A percentile compares a stretch with the other conserved stretches of the same genome.
phyloP scores from a whole-genome alignment of 1,284 basidiomycete species.

The Cryptococcus sp. region DNA sequence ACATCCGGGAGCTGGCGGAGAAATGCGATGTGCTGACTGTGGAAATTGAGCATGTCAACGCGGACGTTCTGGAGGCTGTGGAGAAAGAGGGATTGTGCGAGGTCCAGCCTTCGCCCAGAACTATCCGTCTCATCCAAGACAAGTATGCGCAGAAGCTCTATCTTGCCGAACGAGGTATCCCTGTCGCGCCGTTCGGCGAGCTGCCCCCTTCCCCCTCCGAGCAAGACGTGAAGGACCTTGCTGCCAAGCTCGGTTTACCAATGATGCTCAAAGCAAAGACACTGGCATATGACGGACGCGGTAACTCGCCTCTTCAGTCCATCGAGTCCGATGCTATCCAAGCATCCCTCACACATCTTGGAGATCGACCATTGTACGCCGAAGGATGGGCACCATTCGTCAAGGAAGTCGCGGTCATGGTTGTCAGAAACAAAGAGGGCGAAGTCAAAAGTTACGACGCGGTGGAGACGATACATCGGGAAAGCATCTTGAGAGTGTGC shows the following conservation, averaged over 20 bases:
- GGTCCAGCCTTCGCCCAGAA: constrained; percentile 82
- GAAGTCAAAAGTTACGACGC: constrained; percentile 83
- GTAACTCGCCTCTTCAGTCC: constrained; percentile 77
- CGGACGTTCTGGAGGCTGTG: constrained; percentile 69
- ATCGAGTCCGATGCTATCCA: constrained; percentile 58
- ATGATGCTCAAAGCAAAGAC: constrained; percentile 96
- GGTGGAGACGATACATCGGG: constrained; percentile 93
- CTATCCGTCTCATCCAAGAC: constrained; percentile 91
- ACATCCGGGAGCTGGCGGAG: constrained; percentile 76
- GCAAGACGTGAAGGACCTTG: constrained; percentile 63
- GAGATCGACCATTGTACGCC: constrained; percentile 73
- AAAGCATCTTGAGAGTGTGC: constrained; percentile 91
- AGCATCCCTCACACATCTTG: constrained; percentile 68
- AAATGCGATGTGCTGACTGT: constrained; percentile 90
- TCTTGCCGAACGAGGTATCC: constrained; percentile 62
- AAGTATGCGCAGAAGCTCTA: constrained; percentile 89
- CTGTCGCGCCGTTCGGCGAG: constrained; percentile 71
- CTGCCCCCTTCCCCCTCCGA: constrained; percentile 54
- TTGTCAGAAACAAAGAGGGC: constrained; percentile 76
- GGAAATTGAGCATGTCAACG: constrained; percentile 97
- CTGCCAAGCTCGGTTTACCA: constrained; percentile 71
- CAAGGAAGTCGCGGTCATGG: constrained; percentile 96
- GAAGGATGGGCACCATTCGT: constrained; percentile 91
- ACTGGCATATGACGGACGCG: constrained; percentile 93
- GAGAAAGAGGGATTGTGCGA: constrained; percentile 60